Evolutionary conservation across 140 eudicot species (phyloP).

Genomic region (Anethum foeniculum): DNA sequence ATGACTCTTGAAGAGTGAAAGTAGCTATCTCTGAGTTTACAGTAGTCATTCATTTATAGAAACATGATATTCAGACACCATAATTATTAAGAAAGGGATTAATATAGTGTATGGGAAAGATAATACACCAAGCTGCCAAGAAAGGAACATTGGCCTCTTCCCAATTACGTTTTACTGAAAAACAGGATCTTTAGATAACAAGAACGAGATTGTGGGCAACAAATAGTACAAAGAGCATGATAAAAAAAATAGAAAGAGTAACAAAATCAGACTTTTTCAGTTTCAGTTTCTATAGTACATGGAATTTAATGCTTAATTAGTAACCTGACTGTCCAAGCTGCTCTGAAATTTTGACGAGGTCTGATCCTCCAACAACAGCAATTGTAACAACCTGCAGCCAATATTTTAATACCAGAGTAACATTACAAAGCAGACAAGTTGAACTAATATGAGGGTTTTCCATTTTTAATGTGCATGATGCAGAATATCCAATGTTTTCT

Average conservation of each 20-base stretch:
- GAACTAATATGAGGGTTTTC: not conserved
- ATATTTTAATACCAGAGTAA: constrained; percentile 8
- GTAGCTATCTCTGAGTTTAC: too few species aligned
- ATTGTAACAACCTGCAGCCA: constrained; percentile 59
- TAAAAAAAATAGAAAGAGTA: not conserved
- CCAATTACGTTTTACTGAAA: too few species aligned
- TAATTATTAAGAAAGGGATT: not conserved
- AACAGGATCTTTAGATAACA: not conserved
- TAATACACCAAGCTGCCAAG: not conserved
- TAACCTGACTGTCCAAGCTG: constrained; percentile 49
- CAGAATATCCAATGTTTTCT: not conserved
- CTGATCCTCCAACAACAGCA: constrained; percentile 98
- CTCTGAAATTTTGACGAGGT: constrained; percentile 87
- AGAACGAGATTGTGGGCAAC: not conserved
- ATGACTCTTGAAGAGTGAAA: too few species aligned
- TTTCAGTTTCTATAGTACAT: too few species aligned
- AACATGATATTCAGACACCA: too few species aligned
- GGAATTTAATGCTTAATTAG: too few species aligned
- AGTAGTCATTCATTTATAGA: too few species aligned
- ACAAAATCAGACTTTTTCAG: not conserved
- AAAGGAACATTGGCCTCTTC: not conserved
- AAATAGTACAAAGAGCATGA: not conserved
- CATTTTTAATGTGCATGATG: not conserved
- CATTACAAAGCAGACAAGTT: constrained; percentile 4
- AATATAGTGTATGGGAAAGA: not conserved